Evolutionary conservation across 345 rosid genomes (phyloP).

Genomic region (Mercurialis annua): DNA sequence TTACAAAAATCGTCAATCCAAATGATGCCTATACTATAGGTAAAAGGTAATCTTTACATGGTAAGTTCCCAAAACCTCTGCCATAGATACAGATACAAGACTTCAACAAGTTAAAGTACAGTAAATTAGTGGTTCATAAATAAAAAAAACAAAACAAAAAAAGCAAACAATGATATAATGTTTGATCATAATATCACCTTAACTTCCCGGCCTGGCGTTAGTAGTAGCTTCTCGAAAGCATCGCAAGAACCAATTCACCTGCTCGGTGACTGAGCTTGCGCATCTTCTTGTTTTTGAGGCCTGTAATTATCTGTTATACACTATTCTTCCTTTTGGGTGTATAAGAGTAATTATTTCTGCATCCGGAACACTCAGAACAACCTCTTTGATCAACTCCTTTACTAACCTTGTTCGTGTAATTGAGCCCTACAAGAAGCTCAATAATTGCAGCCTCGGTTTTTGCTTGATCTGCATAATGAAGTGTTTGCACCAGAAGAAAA

Average conservation of each 20-base stretch:
- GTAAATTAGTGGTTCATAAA: slow-evolving; percentile 7
- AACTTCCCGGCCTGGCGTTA: slow-evolving; percentile 4
- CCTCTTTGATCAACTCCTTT: slow-evolving; percentile 22
- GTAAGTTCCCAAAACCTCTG: not conserved
- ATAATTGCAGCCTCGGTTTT: slow-evolving; percentile 61
- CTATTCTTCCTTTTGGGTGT: slow-evolving; percentile 9
- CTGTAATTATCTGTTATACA: not conserved
- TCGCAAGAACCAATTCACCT: not conserved
- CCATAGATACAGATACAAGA: slow-evolving; percentile 15
- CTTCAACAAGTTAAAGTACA: slow-evolving; percentile 7
- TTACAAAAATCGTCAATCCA: not conserved
- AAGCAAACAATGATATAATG: no score
- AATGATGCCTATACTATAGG: not conserved
- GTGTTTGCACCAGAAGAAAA: slow-evolving; percentile 59
- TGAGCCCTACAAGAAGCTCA: slow-evolving; percentile 62
- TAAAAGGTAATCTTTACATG: slow-evolving; percentile 8
- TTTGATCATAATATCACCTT: slow-evolving; percentile 9
- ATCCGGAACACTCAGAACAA: slow-evolving; percentile 6
- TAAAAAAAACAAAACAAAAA: not conserved
- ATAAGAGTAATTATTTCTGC: slow-evolving; percentile 3
- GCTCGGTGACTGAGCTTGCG: not conserved
- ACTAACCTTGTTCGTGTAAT: slow-evolving; percentile 40
- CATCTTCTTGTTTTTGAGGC: not conserved
- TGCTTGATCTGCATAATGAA: slow-evolving; percentile 51
- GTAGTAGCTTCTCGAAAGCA: slow-evolving; percentile 2